Conservation (phyloP, 106 monocot genomes). For the Dendrobium chrysotoxum region DNA sequence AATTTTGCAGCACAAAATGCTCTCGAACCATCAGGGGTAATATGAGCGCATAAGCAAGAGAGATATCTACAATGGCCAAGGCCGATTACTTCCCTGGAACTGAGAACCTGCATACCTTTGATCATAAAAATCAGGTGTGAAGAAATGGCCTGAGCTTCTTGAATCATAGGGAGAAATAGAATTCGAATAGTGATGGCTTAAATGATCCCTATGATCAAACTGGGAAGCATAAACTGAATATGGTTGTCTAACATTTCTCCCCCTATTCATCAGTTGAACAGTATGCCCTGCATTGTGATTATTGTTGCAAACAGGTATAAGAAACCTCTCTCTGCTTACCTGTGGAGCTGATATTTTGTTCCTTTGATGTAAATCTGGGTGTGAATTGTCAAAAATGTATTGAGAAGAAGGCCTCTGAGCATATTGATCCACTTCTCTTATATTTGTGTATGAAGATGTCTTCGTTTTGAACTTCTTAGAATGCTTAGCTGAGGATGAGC, state of each 20-base stretch:
- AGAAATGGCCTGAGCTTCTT: not conserved
- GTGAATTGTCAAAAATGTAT: not conserved
- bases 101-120: not conserved
- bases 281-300: not conserved
- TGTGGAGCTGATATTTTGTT: not conserved
- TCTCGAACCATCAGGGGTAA: not conserved
- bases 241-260: not conserved
- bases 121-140: not conserved
- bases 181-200: not conserved
- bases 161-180: not conserved
- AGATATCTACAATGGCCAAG: not conserved
- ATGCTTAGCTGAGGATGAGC: not conserved
- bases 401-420: not conserved
- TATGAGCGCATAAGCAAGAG: not conserved
- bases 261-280: not conserved
- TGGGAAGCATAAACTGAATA: not conserved
- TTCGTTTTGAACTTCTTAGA: not conserved
- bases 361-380: not conserved
- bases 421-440: not conserved
- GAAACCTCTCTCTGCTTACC: not conserved
- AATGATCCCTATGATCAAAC: conserved; percentile 4
- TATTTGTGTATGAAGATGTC: not conserved
- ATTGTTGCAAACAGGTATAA: not conserved
- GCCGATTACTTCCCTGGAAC: not conserved
- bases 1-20: not conserved